Conservation (phyloP, 163 green algal species). For the Prototheca wickerhamii region DNA sequence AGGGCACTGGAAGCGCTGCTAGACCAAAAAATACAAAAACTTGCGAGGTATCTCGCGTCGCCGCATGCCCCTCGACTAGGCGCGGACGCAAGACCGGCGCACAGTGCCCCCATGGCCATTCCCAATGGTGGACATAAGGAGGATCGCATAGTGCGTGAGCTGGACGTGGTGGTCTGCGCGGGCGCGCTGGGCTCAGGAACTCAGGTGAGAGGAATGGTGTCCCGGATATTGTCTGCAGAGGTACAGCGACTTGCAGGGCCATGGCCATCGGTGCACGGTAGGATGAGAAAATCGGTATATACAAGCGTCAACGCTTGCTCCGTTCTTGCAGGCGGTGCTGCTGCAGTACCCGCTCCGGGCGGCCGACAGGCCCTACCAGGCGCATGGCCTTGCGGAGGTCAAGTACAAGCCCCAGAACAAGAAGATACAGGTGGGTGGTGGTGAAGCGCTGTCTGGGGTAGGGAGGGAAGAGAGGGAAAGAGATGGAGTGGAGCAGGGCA, state of each 20-base stretch:
- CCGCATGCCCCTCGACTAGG: background rate
- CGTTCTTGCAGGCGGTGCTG: slow-evolving; percentile 46
- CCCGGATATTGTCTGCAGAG: too few species aligned
- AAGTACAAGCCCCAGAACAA: slow-evolving; percentile 19
- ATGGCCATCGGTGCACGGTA: too few species aligned
- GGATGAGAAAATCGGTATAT: too few species aligned
- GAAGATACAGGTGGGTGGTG: background rate
- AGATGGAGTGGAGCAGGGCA: too few species aligned
- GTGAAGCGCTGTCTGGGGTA: background rate
- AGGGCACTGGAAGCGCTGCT: too few species aligned
- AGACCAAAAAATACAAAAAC: too few species aligned
- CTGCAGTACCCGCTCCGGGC: slow-evolving; percentile 64
- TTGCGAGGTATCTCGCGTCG: too few species aligned
- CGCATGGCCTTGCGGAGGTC: slow-evolving; percentile 2
- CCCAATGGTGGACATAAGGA: background rate
- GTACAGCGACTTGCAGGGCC: too few species aligned
- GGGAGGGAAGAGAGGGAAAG: background rate
- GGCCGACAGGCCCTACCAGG: slow-evolving; percentile 57
- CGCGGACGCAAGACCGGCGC: background rate
- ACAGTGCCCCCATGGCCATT: too few species aligned
- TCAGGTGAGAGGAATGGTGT: slow-evolving; percentile 24
- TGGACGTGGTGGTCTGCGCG: slow-evolving; percentile 35
- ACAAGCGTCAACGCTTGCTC: too few species aligned
- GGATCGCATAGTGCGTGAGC: slow-evolving; percentile 28
- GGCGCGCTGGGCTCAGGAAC: slow-evolving; percentile 20